phyloP scores from a whole-genome alignment of 2,329 filamentous ascomycete genomes.

The Aureobasidium musti region DNA sequence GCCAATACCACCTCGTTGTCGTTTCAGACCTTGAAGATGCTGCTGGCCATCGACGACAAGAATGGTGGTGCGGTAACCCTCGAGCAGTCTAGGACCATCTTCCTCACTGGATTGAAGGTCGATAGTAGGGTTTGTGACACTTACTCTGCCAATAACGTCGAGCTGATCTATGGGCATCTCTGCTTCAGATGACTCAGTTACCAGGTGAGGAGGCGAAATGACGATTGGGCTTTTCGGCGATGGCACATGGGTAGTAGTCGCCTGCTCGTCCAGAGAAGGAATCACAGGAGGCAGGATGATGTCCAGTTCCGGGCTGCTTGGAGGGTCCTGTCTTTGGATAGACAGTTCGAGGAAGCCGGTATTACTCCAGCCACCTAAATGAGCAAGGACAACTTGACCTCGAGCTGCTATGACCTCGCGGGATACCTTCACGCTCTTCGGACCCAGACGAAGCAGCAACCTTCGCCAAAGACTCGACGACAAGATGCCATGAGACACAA shows the following conservation, averaged over 20 bases:
- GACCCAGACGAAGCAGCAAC: slow-evolving; percentile 59
- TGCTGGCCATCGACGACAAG: slow-evolving; percentile 66
- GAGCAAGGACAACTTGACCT: slow-evolving; percentile 49
- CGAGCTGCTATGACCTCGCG: slow-evolving; percentile 46
- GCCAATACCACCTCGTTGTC: slow-evolving; percentile 79
- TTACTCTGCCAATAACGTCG: slow-evolving; percentile 11
- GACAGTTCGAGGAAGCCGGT: slow-evolving; percentile 61
- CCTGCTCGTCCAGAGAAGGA: not conserved
- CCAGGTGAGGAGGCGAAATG: not conserved
- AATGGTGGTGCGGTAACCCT: slow-evolving; percentile 56
- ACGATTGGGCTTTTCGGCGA: not conserved
- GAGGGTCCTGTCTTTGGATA: not conserved
- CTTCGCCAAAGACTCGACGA: slow-evolving; percentile 68
- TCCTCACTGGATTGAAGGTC: not conserved
- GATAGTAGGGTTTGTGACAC: slow-evolving; percentile 4
- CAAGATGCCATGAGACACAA: slow-evolving; percentile 84
- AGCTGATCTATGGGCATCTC: slow-evolving; percentile 3
- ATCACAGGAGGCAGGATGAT: not conserved
- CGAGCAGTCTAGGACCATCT: slow-evolving; percentile 27
- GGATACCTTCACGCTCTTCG: slow-evolving; percentile 49
- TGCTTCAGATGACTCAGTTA: not conserved
- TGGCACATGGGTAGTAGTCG: not conserved
- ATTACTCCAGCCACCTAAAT: slow-evolving; percentile 64
- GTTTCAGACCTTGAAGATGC: slow-evolving; percentile 73
- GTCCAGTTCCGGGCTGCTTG: not conserved